phyloP scores from a whole-genome alignment of 805 yeast species.

The Blastobotrys attinorum region DNA sequence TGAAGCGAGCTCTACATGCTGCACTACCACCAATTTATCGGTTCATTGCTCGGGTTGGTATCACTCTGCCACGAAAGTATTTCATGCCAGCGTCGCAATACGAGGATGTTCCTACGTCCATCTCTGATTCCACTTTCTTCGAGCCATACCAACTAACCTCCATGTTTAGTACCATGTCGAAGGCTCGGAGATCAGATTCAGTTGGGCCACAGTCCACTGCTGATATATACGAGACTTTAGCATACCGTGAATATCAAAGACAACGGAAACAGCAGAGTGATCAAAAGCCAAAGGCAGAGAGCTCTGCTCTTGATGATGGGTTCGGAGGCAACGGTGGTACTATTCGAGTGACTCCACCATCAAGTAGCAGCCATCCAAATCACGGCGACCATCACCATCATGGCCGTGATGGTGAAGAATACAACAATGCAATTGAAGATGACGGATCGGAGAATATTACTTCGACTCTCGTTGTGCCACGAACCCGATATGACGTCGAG shows the following conservation, averaged over 20 bases:
- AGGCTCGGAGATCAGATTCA: slow-evolving; percentile 28
- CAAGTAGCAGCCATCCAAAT: not conserved
- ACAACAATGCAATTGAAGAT: not conserved
- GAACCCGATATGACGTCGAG: slow-evolving; percentile 59
- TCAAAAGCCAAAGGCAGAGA: not conserved
- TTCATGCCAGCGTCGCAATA: slow-evolving; percentile 32
- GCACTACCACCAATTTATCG: slow-evolving; percentile 55
- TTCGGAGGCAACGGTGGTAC: too few relatives aligned
- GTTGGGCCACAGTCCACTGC: slow-evolving; percentile 38
- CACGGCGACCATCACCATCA: too few relatives aligned
- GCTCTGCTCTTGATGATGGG: not conserved
- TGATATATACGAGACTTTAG: slow-evolving; percentile 33
- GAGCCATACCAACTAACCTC: slow-evolving; percentile 27
- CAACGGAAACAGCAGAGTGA: slow-evolving; percentile 7
- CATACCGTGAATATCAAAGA: slow-evolving; percentile 24
- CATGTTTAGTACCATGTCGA: slow-evolving; percentile 21
- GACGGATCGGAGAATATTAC: slow-evolving; percentile 15
- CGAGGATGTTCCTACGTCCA: slow-evolving; percentile 26
- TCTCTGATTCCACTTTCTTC: slow-evolving; percentile 29
- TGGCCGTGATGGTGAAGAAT: not conserved
- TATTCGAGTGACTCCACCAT: not conserved
- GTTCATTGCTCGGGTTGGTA: slow-evolving; percentile 28
- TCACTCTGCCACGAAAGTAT: slow-evolving; percentile 33
- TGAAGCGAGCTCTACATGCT: slow-evolving; percentile 58
- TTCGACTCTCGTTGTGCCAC: slow-evolving; percentile 24